Conservation (phyloP, 352 stramenopile species). For the Phytopythium oedochilum region DNA sequence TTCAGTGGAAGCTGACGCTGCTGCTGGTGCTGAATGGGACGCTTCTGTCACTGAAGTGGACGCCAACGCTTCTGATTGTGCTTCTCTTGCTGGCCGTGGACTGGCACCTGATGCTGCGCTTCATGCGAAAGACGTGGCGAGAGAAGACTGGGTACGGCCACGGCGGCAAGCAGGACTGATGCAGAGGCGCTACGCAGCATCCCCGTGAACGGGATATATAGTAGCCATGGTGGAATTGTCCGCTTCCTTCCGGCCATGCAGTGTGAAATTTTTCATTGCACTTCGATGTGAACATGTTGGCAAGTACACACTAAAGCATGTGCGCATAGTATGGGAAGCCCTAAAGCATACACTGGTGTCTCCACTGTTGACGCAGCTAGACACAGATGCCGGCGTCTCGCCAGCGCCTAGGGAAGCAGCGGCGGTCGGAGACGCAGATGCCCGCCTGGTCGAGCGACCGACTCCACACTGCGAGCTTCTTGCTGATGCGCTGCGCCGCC, state of each 20-base stretch:
- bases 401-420: neutral
- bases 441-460: neutral
- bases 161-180: neutral
- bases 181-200: neutral
- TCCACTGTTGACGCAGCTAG: no score
- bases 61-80: conserved; percentile 17
- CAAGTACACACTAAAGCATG: no score
- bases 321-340: no score
- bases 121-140: conserved; percentile 14
- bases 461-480: neutral
- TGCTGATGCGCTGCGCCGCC: conserved; percentile 26
- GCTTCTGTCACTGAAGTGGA: conserved; percentile 22
- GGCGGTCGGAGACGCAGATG: neutral
- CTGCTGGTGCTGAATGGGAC: conserved; percentile 21
- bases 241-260: neutral
- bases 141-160: neutral
- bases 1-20: conserved; percentile 31
- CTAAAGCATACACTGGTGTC: no score
- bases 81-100: conserved; percentile 24
- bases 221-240: no score
- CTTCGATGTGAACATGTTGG: no score
- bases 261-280: no score
- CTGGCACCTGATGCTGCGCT: conserved; percentile 23
- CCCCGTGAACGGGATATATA: no score
- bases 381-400: neutral